Percentiles rank a stretch among this genome's conserved stretches.
Conservation (phyloP, 2,329 filamentous ascomycete genomes). For the Colletotrichum sp. region DNA sequence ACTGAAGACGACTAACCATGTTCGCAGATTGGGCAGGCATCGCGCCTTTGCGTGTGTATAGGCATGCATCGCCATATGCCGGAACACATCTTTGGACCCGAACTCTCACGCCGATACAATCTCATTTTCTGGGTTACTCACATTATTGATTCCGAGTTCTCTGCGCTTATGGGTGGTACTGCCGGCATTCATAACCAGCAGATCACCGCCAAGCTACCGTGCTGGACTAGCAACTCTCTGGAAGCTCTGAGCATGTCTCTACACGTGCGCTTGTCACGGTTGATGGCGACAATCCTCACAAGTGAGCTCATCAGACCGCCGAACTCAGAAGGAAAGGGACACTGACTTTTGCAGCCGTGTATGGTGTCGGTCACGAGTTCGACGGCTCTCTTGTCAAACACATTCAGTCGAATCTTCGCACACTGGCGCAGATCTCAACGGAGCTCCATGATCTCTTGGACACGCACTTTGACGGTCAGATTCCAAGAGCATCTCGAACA, state of each 20-base stretch:
- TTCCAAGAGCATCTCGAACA: background rate
- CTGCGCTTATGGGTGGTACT: background rate
- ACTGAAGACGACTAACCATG: background rate
- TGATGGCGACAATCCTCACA: background rate
- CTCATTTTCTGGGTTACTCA: background rate
- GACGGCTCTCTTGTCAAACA: background rate
- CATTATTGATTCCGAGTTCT: background rate
- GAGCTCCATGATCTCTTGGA: background rate
- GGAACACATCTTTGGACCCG: background rate
- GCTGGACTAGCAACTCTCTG: background rate
- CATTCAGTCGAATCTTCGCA: background rate
- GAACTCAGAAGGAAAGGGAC: background rate
- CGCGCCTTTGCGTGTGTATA: background rate
- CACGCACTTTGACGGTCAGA: background rate
- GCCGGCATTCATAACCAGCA: background rate
- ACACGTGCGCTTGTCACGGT: background rate
- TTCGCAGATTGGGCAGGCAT: background rate
- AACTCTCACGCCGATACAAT: background rate
- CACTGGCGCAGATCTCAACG: background rate
- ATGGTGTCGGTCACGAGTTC: background rate
- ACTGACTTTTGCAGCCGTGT: background rate
- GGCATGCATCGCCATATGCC: background rate
- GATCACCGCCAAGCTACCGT: background rate
- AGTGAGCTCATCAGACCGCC: background rate
- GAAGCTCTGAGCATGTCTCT: background rate